These are phyloP conservation scores for Pugionium dolabratum DNA, from an alignment of 345 rosid genomes.

Conservation along the genomic window DNA sequence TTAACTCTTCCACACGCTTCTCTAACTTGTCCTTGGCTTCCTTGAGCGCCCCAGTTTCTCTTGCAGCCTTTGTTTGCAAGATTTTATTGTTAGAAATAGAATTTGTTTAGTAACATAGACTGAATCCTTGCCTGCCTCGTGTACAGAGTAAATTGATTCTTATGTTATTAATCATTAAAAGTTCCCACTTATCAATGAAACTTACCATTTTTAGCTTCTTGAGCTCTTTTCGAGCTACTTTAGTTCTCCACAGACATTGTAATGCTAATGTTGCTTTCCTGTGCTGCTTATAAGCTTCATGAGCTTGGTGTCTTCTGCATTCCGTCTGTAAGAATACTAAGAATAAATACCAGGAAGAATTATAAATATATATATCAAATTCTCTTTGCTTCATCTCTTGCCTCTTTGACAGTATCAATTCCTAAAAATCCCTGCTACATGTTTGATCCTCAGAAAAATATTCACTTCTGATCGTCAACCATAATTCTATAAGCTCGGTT, in stretches of 20 bases:
- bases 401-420: too few species aligned
- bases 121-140: slow-evolving; percentile 1
- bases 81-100: slow-evolving; percentile 6
- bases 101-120: slow-evolving; percentile 8
- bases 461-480: neutral
- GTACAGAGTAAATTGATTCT: slow-evolving; percentile 11
- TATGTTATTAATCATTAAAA: slow-evolving; percentile 12
- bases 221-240: slow-evolving; percentile 63
- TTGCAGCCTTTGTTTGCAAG: slow-evolving; percentile 55
- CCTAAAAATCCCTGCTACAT: neutral
- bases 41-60: slow-evolving; percentile 70
- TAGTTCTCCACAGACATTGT: slow-evolving; percentile 67
- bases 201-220: slow-evolving; percentile 60
- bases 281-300: slow-evolving; percentile 46
- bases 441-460: neutral
- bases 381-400: too few species aligned
- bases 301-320: slow-evolving; percentile 56
- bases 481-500: neutral
- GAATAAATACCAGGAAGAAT: slow-evolving; percentile 17
- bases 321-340: slow-evolving; percentile 50
- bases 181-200: neutral
- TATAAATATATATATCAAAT: neutral
- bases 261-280: slow-evolving; percentile 51
- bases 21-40: slow-evolving; percentile 69
- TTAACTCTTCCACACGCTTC: slow-evolving; percentile 65